Conservation (phyloP, 2,329 filamentous ascomycete genomes). For the Diaporthe caulivora region DNA sequence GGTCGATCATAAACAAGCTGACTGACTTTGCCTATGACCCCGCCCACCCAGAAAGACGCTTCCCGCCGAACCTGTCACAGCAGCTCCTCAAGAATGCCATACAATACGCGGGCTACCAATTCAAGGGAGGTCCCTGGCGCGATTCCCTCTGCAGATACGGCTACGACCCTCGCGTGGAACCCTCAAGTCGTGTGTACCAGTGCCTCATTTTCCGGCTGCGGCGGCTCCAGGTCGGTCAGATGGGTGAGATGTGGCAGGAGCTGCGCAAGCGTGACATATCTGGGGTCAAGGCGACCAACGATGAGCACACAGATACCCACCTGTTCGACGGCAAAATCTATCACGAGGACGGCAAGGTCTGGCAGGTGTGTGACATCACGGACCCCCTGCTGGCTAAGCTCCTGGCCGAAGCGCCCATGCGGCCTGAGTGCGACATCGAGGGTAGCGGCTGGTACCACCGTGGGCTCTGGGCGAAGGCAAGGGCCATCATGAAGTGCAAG, state of each 20-base stretch:
- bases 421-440: constrained; percentile 68
- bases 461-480: constrained; percentile 85
- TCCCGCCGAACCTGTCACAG: constrained; percentile 51
- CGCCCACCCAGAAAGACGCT: constrained; percentile 53
- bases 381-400: constrained; percentile 80
- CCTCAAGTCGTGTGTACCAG: constrained; percentile 85
- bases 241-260: constrained; percentile 63
- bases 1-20: constrained; percentile 82
- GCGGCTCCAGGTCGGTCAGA: constrained; percentile 60
- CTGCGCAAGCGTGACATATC: constrained; percentile 53
- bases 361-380: constrained; percentile 93
- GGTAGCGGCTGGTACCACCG: constrained; percentile 88
- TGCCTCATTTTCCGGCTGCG: constrained; percentile 87
- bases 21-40: constrained; percentile 35
- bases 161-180: constrained; percentile 83
- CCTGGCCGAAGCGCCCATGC: constrained; percentile 72
- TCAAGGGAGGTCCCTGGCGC: constrained; percentile 91
- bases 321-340: constrained; percentile 85
- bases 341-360: constrained; percentile 86
- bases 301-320: constrained; percentile 62
- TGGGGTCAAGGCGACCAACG: constrained; percentile 45
- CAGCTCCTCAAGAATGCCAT: constrained; percentile 79
- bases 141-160: constrained; percentile 89
- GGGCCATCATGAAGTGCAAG: constrained; percentile 90
- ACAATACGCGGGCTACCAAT: constrained; percentile 90